Percentiles rank a stretch among this genome's conserved stretches.
Evolutionary conservation across 163 green algal species (phyloP).

Genomic region (Scenedesmus sp.): DNA sequence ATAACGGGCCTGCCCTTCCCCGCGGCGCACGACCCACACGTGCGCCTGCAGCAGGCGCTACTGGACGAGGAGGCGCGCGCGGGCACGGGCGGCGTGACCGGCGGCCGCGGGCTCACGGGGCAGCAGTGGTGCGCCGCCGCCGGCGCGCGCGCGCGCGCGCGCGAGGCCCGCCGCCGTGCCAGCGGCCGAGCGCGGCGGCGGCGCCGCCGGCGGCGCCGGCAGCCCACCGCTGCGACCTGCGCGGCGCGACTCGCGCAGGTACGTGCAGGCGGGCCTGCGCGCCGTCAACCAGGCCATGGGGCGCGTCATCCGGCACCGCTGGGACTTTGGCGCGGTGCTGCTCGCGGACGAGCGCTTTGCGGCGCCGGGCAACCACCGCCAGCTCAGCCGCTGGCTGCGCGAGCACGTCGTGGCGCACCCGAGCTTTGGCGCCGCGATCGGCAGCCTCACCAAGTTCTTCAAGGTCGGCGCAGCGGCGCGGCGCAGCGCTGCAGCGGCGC

Average conservation of each 20-base stretch:
- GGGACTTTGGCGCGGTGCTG: conserved; percentile 91
- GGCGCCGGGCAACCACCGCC: conserved; percentile 58
- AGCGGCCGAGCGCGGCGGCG: too few relatives aligned
- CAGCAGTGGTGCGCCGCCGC: conserved; percentile 92
- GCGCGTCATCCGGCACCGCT: conserved; percentile 86
- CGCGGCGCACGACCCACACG: conserved; percentile 32
- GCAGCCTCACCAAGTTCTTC: conserved; percentile 84
- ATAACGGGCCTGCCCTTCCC: conserved; percentile 92
- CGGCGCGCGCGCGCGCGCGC: too few relatives aligned
- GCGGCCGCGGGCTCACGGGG: conserved; percentile 62
- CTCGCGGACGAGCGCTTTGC: conserved; percentile 86
- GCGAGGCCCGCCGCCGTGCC: conserved; percentile 65
- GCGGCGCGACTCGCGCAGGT: conserved; percentile 2
- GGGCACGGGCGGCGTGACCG: conserved; percentile 9
- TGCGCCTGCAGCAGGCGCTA: conserved; percentile 57
- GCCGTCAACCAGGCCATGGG: conserved; percentile 93
- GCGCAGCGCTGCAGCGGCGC: too few relatives aligned
- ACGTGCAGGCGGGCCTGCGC: conserved; percentile 53
- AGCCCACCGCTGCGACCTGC: too few relatives aligned
- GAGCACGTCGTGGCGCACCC: conserved; percentile 60
- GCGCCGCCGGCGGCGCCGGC: too few relatives aligned
- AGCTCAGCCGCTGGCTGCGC: conserved; percentile 86
- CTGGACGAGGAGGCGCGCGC: conserved; percentile 64
- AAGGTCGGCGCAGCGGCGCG: too few relatives aligned
- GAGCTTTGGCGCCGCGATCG: conserved; percentile 73